A percentile compares a stretch with the other conserved stretches of the same genome.
Evolutionary conservation across 805 yeast genomes (phyloP).

Genomic region (Jamesozyma spencerorum): DNA sequence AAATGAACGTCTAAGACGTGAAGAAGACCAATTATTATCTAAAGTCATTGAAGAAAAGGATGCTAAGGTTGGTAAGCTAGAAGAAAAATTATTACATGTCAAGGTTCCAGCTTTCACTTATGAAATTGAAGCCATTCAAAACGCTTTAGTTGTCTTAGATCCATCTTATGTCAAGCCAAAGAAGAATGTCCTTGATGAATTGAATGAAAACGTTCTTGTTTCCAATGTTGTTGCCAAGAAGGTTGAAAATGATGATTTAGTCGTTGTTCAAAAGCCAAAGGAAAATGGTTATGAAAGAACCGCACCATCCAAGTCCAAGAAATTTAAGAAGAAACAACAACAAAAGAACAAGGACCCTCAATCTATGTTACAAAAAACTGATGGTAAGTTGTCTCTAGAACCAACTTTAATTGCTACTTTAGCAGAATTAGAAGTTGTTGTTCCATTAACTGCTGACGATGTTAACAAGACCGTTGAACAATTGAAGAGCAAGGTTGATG

Average conservation of each 20-base stretch:
- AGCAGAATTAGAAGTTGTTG: slow-evolving; percentile 62
- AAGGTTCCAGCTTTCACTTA: slow-evolving; percentile 73
- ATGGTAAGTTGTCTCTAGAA: slow-evolving; percentile 58
- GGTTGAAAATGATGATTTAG: slow-evolving; percentile 55
- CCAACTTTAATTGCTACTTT: slow-evolving; percentile 71
- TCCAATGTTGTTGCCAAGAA: slow-evolving; percentile 36
- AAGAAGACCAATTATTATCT: slow-evolving; percentile 42
- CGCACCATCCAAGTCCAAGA: slow-evolving; percentile 43
- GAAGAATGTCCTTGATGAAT: slow-evolving; percentile 24
- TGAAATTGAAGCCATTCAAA: slow-evolving; percentile 71
- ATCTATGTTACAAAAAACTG: slow-evolving; percentile 10
- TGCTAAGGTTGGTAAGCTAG: slow-evolving; percentile 50
- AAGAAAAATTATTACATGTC: slow-evolving; percentile 62
- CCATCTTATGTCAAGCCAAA: slow-evolving; percentile 62
- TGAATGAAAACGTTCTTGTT: slow-evolving; percentile 25
- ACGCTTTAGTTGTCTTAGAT: slow-evolving; percentile 64
- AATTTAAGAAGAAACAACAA: slow-evolving; percentile 43
- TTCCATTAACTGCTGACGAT: slow-evolving; percentile 72
- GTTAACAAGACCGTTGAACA: slow-evolving; percentile 53
- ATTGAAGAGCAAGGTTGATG: slow-evolving; percentile 63
- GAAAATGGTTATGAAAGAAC: slow-evolving; percentile 40
- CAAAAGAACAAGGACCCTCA: slow-evolving; percentile 8
- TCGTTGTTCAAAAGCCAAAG: slow-evolving; percentile 40
- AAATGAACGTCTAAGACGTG: slow-evolving; percentile 64
- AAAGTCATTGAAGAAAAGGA: slow-evolving; percentile 41